Evolutionary conservation across 2,329 filamentous ascomycete species (phyloP), one percentile per base, ranked within the genome.

Genomic region (Annulohypoxylon truncatum): DNA sequence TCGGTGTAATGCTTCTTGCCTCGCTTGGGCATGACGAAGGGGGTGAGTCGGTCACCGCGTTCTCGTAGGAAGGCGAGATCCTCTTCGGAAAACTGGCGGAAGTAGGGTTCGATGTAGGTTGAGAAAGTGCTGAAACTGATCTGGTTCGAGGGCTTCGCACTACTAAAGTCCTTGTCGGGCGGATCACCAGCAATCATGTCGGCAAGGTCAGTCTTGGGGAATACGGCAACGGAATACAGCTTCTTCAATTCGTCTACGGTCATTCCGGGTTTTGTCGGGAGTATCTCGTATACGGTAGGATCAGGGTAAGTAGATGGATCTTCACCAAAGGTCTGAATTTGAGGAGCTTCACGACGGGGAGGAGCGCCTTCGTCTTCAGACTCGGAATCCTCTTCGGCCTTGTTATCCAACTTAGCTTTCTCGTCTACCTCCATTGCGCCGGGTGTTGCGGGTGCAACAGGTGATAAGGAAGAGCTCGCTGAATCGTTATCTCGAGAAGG

Each of bases 121-220:
- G 92, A 90, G 79, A 99, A 99, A 1, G 95, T 97, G 61, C 89
- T 91, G 70, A 96, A 96, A 77, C 92, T 94, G 77, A 98, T 96
- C 82, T 99, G 96, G 74, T 95, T 97, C 18, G 90, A 90, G 4
- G 95, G 94, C 77, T 98, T 99, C 31, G 93, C 91, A 76, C 89
- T 97, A 77, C 93, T 97, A 75, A 97, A 98, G 81, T 99, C 96
- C 77, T 93, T 94, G 78, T 98, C 94, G 1, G 96, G 95, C 1
- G 94, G 92, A 38, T 92, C 90, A 50, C 96, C 96, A 9, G 95
- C 92, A 69, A 97, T 96, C 71, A 96, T 84, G 75, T 97, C 90
- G 62, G 89, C 85, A 7, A 99, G 84, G 74, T 97, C 92, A 69
- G 87, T 90, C 55, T 85, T 86, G 0, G 96, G 96, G 76, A 96